These are phyloP conservation scores for Chloroidium sp. DNA, from an alignment of 163 green algal species.

Conservation along the genomic window DNA sequence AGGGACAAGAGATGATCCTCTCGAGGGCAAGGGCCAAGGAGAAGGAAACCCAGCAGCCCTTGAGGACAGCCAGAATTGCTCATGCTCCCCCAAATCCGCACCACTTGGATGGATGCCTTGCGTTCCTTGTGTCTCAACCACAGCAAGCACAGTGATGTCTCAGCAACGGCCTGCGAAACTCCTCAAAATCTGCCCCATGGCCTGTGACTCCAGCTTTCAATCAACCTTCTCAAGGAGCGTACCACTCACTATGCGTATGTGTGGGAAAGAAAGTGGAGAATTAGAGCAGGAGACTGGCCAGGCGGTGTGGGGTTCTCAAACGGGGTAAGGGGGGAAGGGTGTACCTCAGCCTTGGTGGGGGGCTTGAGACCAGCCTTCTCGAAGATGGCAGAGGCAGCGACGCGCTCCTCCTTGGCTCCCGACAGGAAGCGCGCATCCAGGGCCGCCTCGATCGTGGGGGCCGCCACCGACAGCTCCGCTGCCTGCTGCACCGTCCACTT, in stretches of 20 bases:
- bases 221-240: too few species aligned
- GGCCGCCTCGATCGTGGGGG: conserved; percentile 86
- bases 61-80: too few species aligned
- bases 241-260: not conserved
- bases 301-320: not conserved
- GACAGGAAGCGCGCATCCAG: conserved; percentile 87
- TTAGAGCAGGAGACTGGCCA: not conserved
- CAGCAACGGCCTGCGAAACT: too few species aligned
- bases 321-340: not conserved
- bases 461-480: conserved; percentile 84
- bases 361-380: conserved; percentile 20
- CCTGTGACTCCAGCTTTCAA: too few species aligned
- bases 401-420: conserved; percentile 81
- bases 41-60: too few species aligned
- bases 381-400: conserved; percentile 20
- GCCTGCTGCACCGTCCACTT: conserved; percentile 99
- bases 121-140: too few species aligned
- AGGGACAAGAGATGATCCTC: not conserved
- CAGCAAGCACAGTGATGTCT: too few species aligned
- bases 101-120: not conserved
- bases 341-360: conserved; percentile 12
- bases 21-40: too few species aligned
- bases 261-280: not conserved
- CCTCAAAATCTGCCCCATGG: too few species aligned
- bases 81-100: too few species aligned